Conservation (phyloP, 2,329 filamentous ascomycete genomes). For the Chaetomium globosum region DNA sequence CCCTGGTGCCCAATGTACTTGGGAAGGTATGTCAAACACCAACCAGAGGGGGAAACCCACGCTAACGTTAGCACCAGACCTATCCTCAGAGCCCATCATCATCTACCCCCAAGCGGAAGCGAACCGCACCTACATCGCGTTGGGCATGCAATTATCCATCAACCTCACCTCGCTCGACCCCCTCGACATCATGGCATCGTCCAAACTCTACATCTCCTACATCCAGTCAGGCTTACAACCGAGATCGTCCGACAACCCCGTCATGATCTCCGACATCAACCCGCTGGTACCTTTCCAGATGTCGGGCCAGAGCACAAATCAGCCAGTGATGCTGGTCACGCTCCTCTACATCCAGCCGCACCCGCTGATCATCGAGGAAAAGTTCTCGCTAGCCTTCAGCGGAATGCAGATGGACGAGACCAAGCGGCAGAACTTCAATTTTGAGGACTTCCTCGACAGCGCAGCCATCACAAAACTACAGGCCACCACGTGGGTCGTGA, state of each 20-base stretch:
- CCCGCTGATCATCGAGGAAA: conserved; percentile 26
- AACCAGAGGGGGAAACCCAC: background rate
- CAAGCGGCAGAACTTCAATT: conserved; percentile 26
- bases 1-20: conserved; percentile 23
- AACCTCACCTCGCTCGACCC: conserved; percentile 29
- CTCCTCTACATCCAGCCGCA: conserved; percentile 32
- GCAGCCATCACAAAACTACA: conserved; percentile 23
- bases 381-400: conserved; percentile 21
- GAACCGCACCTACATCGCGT: conserved; percentile 32
- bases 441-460: conserved; percentile 27
- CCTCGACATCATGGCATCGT: conserved; percentile 22
- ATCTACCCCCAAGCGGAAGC: conserved; percentile 22
- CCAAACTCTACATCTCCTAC: conserved; percentile 27
- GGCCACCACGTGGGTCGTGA: conserved; percentile 25
- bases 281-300: conserved; percentile 32
- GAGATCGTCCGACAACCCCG: conserved; percentile 12
- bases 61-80: conserved; percentile 23
- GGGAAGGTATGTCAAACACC: conserved; percentile 25
- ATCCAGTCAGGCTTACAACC: conserved; percentile 25
- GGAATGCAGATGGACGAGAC: conserved; percentile 23
- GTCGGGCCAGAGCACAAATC: conserved; percentile 5
- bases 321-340: conserved; percentile 27
- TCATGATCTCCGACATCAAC: conserved; percentile 29
- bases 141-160: conserved; percentile 26
- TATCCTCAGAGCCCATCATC: conserved; percentile 28